Evolutionary conservation across 73 alveolate species (phyloP).

Genomic region (Paramecium sonneborni): DNA sequence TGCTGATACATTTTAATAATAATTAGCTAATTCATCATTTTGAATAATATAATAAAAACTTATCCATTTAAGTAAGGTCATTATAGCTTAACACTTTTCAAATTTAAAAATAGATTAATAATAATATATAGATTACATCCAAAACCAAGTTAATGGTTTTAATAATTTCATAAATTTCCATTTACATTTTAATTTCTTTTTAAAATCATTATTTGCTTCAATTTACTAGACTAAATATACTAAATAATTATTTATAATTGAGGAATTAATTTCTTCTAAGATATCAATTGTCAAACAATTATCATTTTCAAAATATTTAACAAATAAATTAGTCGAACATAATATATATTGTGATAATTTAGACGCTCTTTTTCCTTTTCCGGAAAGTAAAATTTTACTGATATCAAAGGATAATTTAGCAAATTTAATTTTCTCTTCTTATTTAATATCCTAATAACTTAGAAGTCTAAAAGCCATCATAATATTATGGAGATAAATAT

Average conservation of each 20-base stretch:
- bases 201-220: background rate
- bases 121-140: background rate
- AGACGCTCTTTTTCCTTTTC: background rate
- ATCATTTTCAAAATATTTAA: background rate
- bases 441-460: background rate
- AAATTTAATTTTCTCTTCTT: background rate
- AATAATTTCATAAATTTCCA: background rate
- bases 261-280: background rate
- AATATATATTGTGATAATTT: background rate
- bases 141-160: slow-evolving; percentile 19
- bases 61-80: background rate
- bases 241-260: background rate
- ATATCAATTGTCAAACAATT: background rate
- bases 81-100: background rate
- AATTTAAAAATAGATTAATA: background rate
- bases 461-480: background rate
- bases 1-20: background rate
- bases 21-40: background rate
- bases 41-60: background rate
- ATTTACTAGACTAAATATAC: background rate
- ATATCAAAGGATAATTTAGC: background rate
- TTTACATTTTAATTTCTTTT: background rate
- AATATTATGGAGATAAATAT: background rate
- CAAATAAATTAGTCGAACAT: background rate
- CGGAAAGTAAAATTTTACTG: background rate